Evolutionary conservation across 2,329 filamentous ascomycete species (phyloP).

Genomic region (Fusarium sp.): DNA sequence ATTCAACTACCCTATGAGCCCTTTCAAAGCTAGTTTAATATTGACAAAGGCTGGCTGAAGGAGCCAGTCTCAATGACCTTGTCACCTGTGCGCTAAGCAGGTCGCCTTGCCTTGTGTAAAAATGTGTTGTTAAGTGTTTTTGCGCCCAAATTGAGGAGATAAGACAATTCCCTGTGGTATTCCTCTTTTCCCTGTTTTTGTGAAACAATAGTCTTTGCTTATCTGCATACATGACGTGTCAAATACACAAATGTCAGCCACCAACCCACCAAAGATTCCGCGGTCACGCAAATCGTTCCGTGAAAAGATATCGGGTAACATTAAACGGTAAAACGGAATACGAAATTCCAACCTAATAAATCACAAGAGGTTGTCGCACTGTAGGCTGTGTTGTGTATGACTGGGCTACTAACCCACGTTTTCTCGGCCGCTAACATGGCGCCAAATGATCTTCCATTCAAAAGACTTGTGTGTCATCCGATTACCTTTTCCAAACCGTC

Average conservation of each 20-base stretch:
- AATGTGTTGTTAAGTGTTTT: too few relatives aligned
- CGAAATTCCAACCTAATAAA: neutral
- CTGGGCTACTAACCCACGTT: neutral
- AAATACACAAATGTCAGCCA: neutral
- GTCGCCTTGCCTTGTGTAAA: too few relatives aligned
- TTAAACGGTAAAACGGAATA: neutral
- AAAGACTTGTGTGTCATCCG: neutral
- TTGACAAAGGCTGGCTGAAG: too few relatives aligned
- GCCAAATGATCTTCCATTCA: neutral
- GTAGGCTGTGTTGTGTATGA: neutral
- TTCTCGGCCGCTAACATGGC: constrained; percentile 1
- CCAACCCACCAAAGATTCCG: neutral
- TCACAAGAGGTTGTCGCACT: too few relatives aligned
- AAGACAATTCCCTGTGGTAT: too few relatives aligned
- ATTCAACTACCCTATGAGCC: too few relatives aligned
- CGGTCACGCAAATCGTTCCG: too few relatives aligned
- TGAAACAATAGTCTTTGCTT: neutral
- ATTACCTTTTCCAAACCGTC: neutral
- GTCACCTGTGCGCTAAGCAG: too few relatives aligned
- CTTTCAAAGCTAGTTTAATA: too few relatives aligned
- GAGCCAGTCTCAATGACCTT: too few relatives aligned
- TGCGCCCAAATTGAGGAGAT: too few relatives aligned
- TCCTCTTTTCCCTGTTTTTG: neutral
- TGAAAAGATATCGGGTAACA: too few relatives aligned
- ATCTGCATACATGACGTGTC: neutral